phyloP scores from a whole-genome alignment of 2,329 filamentous ascomycete species.

The Neofusicoccum ribis region DNA sequence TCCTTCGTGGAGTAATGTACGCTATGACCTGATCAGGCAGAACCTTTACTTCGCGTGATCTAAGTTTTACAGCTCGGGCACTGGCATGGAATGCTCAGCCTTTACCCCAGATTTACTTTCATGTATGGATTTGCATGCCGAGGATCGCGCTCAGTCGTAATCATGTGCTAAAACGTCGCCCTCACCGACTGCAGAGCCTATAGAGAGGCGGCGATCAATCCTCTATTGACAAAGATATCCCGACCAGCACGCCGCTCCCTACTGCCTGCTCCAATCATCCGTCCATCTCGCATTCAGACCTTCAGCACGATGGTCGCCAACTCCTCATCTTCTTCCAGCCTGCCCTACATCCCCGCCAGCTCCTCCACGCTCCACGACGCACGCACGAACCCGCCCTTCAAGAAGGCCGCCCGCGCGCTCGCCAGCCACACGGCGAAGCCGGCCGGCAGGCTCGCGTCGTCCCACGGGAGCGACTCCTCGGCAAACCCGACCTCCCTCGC shows the following conservation, averaged over 20 bases:
- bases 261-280: too few relatives aligned
- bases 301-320: background rate
- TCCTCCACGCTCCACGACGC: conserved; percentile 35
- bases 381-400: conserved; percentile 25
- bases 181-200: too few relatives aligned
- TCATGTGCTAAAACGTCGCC: too few relatives aligned
- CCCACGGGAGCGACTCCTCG: background rate
- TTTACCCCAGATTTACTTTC: too few relatives aligned
- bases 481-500: background rate
- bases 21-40: too few relatives aligned
- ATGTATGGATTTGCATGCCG: too few relatives aligned
- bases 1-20: background rate
- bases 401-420: conserved; percentile 26
- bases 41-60: too few relatives aligned
- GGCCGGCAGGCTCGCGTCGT: background rate
- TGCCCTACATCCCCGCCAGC: conserved; percentile 17
- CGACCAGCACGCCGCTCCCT: background rate
- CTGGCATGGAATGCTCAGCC: too few relatives aligned
- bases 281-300: background rate
- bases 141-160: too few relatives aligned
- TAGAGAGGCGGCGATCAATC: background rate
- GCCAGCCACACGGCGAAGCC: conserved; percentile 35
- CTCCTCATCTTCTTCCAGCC: background rate
- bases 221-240: background rate
- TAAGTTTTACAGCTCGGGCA: too few relatives aligned